Conservation (phyloP, 2,329 filamentous ascomycete genomes). For the Sporothrix mexicana region DNA sequence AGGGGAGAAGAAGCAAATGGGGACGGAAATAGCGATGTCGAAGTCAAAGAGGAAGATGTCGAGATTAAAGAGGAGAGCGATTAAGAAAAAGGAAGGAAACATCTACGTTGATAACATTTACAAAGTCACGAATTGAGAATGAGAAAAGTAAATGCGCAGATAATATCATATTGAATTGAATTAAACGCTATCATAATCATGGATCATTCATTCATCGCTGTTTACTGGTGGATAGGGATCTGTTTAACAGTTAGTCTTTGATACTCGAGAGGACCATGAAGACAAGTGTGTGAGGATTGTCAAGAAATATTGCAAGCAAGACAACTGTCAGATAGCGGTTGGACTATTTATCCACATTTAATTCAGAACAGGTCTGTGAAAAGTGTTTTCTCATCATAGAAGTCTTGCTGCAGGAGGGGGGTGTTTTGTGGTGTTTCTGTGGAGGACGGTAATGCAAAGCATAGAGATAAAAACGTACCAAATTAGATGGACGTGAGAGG, state of each 20-base stretch:
- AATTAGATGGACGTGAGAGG: conserved; percentile 34
- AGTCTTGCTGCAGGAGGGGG: conserved; percentile 25
- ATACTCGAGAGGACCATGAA: background rate
- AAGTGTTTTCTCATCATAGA: conserved; percentile 72
- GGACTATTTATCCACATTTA: conserved; percentile 75
- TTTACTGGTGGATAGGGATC: background rate
- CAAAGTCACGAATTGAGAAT: conserved; percentile 3
- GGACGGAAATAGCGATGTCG: conserved; percentile 39
- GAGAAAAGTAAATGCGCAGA: background rate
- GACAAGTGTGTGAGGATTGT: background rate
- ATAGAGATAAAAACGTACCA: conserved; percentile 47
- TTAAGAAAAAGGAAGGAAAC: background rate
- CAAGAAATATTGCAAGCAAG: background rate
- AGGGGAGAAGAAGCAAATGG: conserved; percentile 29
- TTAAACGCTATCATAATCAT: background rate
- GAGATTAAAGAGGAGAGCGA: conserved; percentile 24
- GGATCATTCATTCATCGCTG: background rate
- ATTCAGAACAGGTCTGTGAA: conserved; percentile 89
- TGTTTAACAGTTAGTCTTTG: conserved; percentile 30
- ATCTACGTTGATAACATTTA: background rate
- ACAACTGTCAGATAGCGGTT: conserved; percentile 77
- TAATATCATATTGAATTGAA: conserved; percentile 26
- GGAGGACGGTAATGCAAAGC: conserved; percentile 34
- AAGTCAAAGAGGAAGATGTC: conserved; percentile 29
- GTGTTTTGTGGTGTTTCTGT: no score